A percentile compares a stretch with the other conserved stretches of the same genome.
phyloP scores from a whole-genome alignment of 2,329 filamentous ascomycete species.

The Trichoderma pleuroti region DNA sequence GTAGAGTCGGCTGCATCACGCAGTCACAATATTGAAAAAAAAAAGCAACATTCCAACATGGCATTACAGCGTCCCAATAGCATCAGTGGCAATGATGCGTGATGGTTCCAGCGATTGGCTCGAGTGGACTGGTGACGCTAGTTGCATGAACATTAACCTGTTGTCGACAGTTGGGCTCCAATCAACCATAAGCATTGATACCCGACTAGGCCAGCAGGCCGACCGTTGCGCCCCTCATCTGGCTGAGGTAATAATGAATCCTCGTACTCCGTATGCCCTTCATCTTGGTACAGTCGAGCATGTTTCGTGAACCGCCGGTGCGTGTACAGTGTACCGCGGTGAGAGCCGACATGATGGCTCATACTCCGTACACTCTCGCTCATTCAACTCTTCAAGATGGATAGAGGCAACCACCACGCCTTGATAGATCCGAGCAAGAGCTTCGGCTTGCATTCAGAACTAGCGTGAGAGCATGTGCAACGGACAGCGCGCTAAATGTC shows the following conservation, averaged over 20 bases:
- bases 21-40: background rate
- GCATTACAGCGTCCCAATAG: background rate
- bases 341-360: background rate
- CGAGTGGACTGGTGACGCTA: conserved; percentile 26
- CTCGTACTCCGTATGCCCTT: background rate
- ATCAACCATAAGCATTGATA: conserved; percentile 39
- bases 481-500: background rate
- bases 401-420: background rate
- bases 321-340: background rate
- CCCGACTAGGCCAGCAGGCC: conserved; percentile 31
- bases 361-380: background rate
- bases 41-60: background rate
- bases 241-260: conserved; percentile 5
- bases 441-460: background rate
- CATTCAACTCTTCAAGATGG: background rate
- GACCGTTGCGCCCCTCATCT: background rate
- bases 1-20: background rate
- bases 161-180: conserved; percentile 33
- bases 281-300: background rate
- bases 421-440: background rate
- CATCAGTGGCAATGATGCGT: conserved; percentile 1
- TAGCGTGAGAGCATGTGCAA: background rate
- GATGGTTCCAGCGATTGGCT: conserved; percentile 1
- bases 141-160: conserved; percentile 26
- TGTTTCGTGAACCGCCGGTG: background rate